Conservation (phyloP, 345 rosid species). For the Salix caprea region DNA sequence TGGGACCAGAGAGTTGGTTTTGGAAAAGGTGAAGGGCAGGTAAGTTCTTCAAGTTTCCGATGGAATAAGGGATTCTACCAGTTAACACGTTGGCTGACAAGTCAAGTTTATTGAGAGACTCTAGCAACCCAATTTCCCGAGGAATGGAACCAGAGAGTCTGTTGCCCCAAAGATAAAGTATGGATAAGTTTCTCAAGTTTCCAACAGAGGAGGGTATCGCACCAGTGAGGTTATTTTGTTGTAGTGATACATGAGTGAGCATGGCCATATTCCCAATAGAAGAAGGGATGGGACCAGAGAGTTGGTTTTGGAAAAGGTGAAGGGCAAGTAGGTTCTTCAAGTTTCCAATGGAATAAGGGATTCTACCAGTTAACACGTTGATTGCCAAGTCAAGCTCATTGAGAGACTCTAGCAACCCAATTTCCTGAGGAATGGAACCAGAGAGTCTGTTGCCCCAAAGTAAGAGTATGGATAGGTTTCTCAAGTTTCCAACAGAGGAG, state of each 20-base stretch:
- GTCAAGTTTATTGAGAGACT: not conserved
- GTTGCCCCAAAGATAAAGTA: not conserved
- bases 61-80: not conserved
- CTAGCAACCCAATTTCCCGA: too few relatives aligned
- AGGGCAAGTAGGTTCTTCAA: not conserved
- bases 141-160: too few relatives aligned
- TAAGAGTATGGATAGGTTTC: fast-evolving
- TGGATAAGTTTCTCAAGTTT: too few relatives aligned
- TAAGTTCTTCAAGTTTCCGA: not conserved
- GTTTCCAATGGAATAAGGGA: not conserved
- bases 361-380: not conserved
- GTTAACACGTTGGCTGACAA: not conserved
- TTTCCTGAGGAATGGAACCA: too few relatives aligned
- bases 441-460: not conserved
- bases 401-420: too few relatives aligned
- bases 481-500: too few relatives aligned
- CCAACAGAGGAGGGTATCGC: too few relatives aligned
- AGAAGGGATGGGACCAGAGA: too few relatives aligned
- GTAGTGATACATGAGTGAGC: too few relatives aligned
- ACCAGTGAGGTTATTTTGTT: too few relatives aligned
- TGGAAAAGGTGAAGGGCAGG: fast-evolving
- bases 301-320: fast-evolving
- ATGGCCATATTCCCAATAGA: too few relatives aligned
- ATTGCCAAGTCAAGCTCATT: not conserved
- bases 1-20: too few relatives aligned